Evolutionary conservation across 139 green algal species (phyloP).

Genomic region (Micractinium sp.): DNA sequence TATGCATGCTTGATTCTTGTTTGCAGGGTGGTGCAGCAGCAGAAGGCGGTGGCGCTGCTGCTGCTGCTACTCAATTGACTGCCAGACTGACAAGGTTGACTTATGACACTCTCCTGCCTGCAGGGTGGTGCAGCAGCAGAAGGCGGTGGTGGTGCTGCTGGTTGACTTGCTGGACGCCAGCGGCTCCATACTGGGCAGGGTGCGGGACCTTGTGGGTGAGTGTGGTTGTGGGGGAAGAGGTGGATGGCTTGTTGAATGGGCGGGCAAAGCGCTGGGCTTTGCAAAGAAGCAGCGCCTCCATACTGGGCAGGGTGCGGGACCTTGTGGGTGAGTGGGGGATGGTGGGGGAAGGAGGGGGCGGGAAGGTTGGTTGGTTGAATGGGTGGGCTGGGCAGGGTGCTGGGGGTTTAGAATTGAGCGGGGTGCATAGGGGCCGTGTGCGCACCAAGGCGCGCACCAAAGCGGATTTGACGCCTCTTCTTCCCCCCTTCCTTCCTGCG

Average conservation of each 20-base stretch:
- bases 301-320: conserved; percentile 76
- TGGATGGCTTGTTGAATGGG: not conserved
- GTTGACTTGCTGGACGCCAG: conserved; percentile 90
- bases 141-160: conserved; percentile 82
- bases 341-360: too few species aligned
- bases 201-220: conserved; percentile 83
- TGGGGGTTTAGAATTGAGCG: too few species aligned
- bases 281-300: not conserved
- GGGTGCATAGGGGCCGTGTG: too few species aligned
- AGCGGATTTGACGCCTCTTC: too few species aligned
- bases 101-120: too few species aligned
- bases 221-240: not conserved
- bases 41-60: conserved; percentile 60
- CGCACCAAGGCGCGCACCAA: too few species aligned
- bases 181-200: conserved; percentile 74
- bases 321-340: conserved; percentile 61
- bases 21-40: conserved; percentile 56
- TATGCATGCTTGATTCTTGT: too few species aligned
- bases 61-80: conserved; percentile 91
- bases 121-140: conserved; percentile 60
- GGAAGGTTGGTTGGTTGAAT: too few species aligned
- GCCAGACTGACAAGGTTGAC: too few species aligned
- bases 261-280: not conserved
- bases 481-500: too few species aligned
- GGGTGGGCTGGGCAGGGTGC: too few species aligned